These are phyloP conservation scores for Simplicillium aogashimaense DNA, from an alignment of 2,329 filamentous ascomycete genomes.

Conservation along the genomic window DNA sequence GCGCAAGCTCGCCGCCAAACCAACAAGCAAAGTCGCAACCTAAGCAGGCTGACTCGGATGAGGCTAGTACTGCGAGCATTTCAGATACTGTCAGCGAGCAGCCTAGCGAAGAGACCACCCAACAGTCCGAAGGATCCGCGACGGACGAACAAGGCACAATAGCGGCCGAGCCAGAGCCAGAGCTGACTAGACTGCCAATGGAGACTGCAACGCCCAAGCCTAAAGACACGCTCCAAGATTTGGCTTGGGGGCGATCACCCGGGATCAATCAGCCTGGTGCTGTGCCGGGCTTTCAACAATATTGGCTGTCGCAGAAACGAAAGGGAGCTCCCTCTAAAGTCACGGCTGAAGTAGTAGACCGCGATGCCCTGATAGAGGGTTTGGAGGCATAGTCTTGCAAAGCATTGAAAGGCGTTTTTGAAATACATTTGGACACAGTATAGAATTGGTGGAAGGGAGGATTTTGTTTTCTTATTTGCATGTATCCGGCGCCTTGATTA, in stretches of 20 bases:
- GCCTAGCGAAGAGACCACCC: conserved; percentile 1
- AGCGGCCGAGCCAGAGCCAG: not conserved
- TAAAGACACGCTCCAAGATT: conserved; percentile 22
- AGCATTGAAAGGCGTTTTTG: not conserved
- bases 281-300: conserved; percentile 60
- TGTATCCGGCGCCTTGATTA: no score
- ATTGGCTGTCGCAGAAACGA: conserved; percentile 38
- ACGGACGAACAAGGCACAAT: no score
- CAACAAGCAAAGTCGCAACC: not conserved
- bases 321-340: conserved; percentile 46
- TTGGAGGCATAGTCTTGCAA: conserved; percentile 19
- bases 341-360: conserved; percentile 46
- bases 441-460: not conserved
- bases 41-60: not conserved
- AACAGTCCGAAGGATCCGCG: conserved; percentile 3
- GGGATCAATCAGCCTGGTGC: conserved; percentile 73
- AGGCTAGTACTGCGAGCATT: not conserved
- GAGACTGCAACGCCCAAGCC: conserved; percentile 12
- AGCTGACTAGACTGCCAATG: not conserved
- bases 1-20: not conserved
- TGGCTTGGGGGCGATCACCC: conserved; percentile 38
- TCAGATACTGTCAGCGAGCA: not conserved
- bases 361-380: conserved; percentile 49
- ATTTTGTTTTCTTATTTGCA: no score
- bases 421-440: not conserved